Base-by-base conservation (phyloP, 495 filamentous ascomycete genomes). In the Neurospora sp. region DNA sequence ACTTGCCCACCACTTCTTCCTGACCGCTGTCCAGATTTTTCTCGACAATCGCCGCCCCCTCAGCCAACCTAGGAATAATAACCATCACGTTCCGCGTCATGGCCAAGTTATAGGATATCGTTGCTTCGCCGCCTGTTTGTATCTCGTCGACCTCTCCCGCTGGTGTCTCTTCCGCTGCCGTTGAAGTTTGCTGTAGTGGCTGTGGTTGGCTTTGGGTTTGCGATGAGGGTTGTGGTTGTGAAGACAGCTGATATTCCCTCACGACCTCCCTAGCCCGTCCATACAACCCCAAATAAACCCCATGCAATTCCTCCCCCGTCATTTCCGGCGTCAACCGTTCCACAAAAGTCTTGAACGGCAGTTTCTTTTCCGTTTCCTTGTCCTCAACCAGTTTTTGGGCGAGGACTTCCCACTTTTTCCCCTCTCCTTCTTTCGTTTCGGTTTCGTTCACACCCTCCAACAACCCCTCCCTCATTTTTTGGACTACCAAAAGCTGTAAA, bases 91-190 rank as follows among this genome's bases (percentile, higher is more conserved):
- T 81, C 18, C 87, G 84, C 5, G 92, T 95, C 85, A 96, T 89
- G 2, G 89, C 92, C 8, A 95, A 80, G 73, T 96, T 96, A 78
- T 96, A 95, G 78, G 90, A 91, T 41, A 95, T 90, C 10, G 81
- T 78, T 0, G 89, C 85, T 66, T 87, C 83, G 16, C 86, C 87
- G 20, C 83, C 79, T 6, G 53, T 66, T 66, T 66, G 22, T 16
- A 35, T 66, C 14, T 66, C 53, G 27, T 66, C 53, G 7, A 6
- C 12, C 22, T 22, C 48, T 8, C 7, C 7, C 40, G 40, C 40
- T 48, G 44, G 31, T 5, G 35, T 5, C 6, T 11, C 2, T 10
- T 22, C 71, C 46, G 69, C 7, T 20, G 40, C 1, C 0, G 16
- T 20, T 48, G 44, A 1, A 0, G 9, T 11, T 48, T 48, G n/a